Evolutionary conservation across 495 filamentous ascomycete genomes (phyloP).

Genomic region (Penicillium alfredii): DNA sequence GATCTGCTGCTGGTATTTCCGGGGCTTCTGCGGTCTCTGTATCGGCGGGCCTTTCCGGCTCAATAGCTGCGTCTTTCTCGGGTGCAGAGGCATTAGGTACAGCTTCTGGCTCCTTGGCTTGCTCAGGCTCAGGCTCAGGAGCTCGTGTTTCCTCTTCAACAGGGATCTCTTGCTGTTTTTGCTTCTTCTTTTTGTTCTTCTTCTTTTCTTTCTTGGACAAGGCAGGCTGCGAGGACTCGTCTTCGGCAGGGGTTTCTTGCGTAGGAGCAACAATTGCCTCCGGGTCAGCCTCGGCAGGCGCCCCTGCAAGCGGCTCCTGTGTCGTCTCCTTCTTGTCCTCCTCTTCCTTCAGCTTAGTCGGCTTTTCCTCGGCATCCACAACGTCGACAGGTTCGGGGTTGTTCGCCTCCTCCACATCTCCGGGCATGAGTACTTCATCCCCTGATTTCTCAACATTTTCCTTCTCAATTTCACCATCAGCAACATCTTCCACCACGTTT

Average conservation of each 20-base stretch:
- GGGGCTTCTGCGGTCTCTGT: neutral
- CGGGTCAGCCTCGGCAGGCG: neutral
- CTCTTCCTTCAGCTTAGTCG: conserved; percentile 12
- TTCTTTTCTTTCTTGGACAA: conserved; percentile 20
- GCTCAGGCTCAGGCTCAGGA: conserved; percentile 1
- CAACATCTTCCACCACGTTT: neutral
- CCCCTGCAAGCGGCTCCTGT: conserved; percentile 5
- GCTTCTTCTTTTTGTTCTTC: conserved; percentile 20
- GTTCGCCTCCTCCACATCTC: conserved; percentile 1
- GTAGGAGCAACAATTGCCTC: conserved; percentile 8
- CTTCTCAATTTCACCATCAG: conserved; percentile 1
- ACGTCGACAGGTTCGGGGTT: neutral
- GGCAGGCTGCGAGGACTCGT: conserved; percentile 1
- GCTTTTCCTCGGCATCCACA: conserved; percentile 3
- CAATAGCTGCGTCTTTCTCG: neutral
- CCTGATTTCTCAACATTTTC: conserved; percentile 1
- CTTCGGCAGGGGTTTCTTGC: conserved; percentile 4
- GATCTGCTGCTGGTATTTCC: conserved; percentile 3
- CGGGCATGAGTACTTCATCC: conserved; percentile 3
- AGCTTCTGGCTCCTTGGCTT: conserved; percentile 1
- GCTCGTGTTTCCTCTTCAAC: conserved; percentile 2
- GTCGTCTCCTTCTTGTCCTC: conserved; percentile 4
- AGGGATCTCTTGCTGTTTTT: conserved; percentile 10
- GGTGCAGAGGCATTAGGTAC: neutral
- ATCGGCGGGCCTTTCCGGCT: conserved; percentile 1